Conservation (phyloP, 2,329 filamentous ascomycete genomes). For the Coniochaeta ligniaria region DNA sequence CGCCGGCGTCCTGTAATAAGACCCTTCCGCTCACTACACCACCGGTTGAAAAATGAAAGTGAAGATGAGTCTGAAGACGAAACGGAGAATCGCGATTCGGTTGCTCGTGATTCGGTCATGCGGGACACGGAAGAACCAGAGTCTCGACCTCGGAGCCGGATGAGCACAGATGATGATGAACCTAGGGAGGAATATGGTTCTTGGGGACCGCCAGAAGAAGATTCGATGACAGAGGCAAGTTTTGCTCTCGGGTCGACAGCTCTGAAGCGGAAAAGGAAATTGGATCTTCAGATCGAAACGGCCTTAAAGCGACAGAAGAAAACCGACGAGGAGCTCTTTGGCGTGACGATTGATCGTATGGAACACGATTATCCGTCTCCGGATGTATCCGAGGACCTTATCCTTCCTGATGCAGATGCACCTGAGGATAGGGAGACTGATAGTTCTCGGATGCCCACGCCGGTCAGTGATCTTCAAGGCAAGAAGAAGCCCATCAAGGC, state of each 20-base stretch:
- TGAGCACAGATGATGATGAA: slow-evolving; percentile 53
- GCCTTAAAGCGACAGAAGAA: slow-evolving; percentile 76
- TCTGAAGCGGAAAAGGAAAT: slow-evolving; percentile 63
- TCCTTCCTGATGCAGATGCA: slow-evolving; percentile 37
- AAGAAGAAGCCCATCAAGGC: slow-evolving; percentile 48
- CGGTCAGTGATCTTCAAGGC: slow-evolving; percentile 33
- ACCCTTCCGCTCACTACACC: slow-evolving; percentile 72
- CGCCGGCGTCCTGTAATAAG: slow-evolving; percentile 51
- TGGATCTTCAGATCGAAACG: slow-evolving; percentile 60
- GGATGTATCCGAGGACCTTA: slow-evolving; percentile 41
- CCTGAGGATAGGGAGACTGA: slow-evolving; percentile 39
- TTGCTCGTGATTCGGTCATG: slow-evolving; percentile 51
- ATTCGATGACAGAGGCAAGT: slow-evolving; percentile 66
- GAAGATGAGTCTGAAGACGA: slow-evolving; percentile 91
- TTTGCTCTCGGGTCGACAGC: slow-evolving; percentile 51
- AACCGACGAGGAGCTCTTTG: slow-evolving; percentile 70
- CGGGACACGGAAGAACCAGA: slow-evolving; percentile 82
- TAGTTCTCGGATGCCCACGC: slow-evolving; percentile 39
- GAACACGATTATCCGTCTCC: slow-evolving; percentile 40
- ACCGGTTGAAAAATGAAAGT: slow-evolving; percentile 67
- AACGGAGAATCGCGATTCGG: slow-evolving; percentile 46
- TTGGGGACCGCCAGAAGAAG: slow-evolving; percentile 48
- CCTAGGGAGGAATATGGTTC: slow-evolving; percentile 41
- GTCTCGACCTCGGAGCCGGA: slow-evolving; percentile 71
- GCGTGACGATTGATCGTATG: slow-evolving; percentile 48